Evolutionary conservation across 2,329 filamentous ascomycete genomes (phyloP), one percentile per base, ranked within the genome.

Genomic region (Clarireedia hainanense): DNA sequence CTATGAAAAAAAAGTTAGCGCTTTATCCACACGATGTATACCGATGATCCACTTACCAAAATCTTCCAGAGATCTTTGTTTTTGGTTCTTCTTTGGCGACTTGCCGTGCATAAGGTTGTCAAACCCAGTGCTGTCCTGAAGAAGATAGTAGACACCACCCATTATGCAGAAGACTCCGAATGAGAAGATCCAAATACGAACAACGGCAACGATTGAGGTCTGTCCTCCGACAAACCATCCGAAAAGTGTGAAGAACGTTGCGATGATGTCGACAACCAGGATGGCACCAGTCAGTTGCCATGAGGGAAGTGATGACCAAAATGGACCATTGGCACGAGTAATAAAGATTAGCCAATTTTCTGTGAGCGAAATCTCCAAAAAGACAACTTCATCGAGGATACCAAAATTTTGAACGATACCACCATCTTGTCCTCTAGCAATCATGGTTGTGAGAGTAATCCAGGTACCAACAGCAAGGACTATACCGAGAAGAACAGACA

Each of bases 301-400:
- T 59, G 89, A 95, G 58, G 91, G 90, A 57, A 90, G 81, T 24
- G 88, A 91, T 3, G 88, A 91, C 89, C 89, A 95, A 80, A 95
- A 92, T 54, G 89, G 89, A 68, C 90, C 89, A 74, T 91, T 91
- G 74, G 89, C 87, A 79, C 91, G 89, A 62, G 90, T 95, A 75
- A 95, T 92, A 78, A 96, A 95, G 74, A 96, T 96, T 52, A 95
- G 81, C 90, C 91, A 95, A 77, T 95, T 96, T 80, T 95, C 89
- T 58, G 90, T 91, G 54, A 95, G 81, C 12, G 88, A 89, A 72
- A 95, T 89, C 75, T 95, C 83, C 39, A 96, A 84, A 81, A 95
- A 95, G 67, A 96, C 74, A 57, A 95, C 84, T 65, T 85, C 83
- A 65, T 95, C 89, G 55, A 88, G 76, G 69, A 85, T 81, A 80